Evolutionary conservation across 2,329 filamentous ascomycete genomes (phyloP), one percentile per base, ranked within the genome.

Genomic region (Aspergillus ibericus): DNA sequence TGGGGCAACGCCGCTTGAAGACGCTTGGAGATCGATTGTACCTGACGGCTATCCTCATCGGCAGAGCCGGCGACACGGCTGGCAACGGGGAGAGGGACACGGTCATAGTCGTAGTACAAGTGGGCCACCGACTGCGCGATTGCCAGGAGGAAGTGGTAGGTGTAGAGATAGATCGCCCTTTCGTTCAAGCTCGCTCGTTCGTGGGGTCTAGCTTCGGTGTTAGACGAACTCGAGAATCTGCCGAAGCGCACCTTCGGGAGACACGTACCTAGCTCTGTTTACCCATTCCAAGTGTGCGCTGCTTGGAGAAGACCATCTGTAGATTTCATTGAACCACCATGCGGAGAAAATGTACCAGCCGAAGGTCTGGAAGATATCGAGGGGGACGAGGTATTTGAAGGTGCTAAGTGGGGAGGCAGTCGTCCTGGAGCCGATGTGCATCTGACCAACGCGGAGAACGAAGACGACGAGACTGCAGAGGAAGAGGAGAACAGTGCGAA

Each of bases 171-270:
- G 25, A 98, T 83, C 0, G 92, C 88, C 63, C 90, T 85, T 79
- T 98, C 93, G 72, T 98, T 98, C 59, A 97, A 77, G 53, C 86
- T 83, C 18, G 89, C 83, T 35, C 92, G 84, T 72, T 95, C 91
- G 64, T 83, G 81, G 10, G 78, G 70, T 60, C 78, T 80, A 20
- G 35, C 58, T 60, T 59, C 16, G 44, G 58, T 40, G 42, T 32
- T 61, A 58, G 53, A 15, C 50, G 15, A n/a, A 13, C 38, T 46
- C 13, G 12, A 20, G n/a, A 29, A 27, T 20, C 10, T 5, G 4
- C 29, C 34, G 16, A 10, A 27, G 55, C 27, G 9, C 36, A 9
- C 29, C 8, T 22, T 15, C 27, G 40, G 16, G 34, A 16, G 40
- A 18, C 16, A 83, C 87, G 61, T 80, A 87, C 74, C 85, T 86